Percentiles rank a stretch among this genome's conserved stretches.
These are phyloP conservation scores for Cephaloascus fragrans DNA, from an alignment of 805 yeast genomes.

Conservation along the genomic window DNA sequence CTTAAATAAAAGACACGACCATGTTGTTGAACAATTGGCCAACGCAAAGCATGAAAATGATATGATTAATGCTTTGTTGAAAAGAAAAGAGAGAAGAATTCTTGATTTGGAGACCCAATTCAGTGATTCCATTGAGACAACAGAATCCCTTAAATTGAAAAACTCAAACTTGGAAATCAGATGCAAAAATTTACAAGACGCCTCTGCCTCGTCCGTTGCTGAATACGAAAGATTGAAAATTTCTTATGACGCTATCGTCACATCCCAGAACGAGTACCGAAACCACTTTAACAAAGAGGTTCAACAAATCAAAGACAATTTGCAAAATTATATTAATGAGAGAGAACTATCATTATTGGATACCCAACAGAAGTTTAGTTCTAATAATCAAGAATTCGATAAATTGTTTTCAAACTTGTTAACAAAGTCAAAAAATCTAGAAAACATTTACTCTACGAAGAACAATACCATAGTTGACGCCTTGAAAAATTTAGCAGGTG, in stretches of 20 bases:
- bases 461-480: constrained; percentile 33
- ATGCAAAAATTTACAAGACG: constrained; percentile 36
- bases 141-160: constrained; percentile 40
- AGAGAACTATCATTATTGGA: constrained; percentile 22
- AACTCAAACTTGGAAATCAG: constrained; percentile 40
- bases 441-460: constrained; percentile 35
- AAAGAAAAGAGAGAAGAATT: constrained; percentile 62
- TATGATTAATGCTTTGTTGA: constrained; percentile 56
- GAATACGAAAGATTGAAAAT: constrained; percentile 49
- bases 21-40: constrained; percentile 53
- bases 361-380: constrained; percentile 24
- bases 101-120: constrained; percentile 54
- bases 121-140: constrained; percentile 32
- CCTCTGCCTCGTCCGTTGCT: constrained; percentile 30
- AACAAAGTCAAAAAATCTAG: constrained; percentile 37
- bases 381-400: constrained; percentile 39
- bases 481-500: constrained; percentile 30
- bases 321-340: constrained; percentile 25
- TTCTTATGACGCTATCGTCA: constrained; percentile 48
- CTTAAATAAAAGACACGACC: constrained; percentile 37
- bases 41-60: constrained; percentile 73
- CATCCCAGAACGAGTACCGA: constrained; percentile 43
- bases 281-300: constrained; percentile 36
- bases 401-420: constrained; percentile 38
- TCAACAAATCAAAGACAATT: constrained; percentile 19